phyloP scores from a whole-genome alignment of 2,329 filamentous ascomycete genomes.

The Corynespora cassiicola region DNA sequence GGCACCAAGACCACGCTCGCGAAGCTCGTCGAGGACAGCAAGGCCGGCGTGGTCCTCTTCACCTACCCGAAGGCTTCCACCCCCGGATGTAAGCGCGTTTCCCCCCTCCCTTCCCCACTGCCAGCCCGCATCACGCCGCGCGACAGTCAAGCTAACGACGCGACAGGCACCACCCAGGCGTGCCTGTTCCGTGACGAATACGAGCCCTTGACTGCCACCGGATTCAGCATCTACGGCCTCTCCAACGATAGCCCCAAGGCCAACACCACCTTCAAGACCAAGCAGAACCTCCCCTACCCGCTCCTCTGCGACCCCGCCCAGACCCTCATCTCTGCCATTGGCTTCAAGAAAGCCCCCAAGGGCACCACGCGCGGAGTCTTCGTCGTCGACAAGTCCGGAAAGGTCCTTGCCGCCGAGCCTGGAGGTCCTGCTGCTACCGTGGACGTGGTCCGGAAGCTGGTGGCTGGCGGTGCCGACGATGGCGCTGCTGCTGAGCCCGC shows the following conservation, averaged over 20 bases:
- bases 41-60: constrained; percentile 87
- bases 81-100: constrained; percentile 82
- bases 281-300: constrained; percentile 87
- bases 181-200: constrained; percentile 93
- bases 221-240: constrained; percentile 87
- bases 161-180: constrained; percentile 84
- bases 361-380: constrained; percentile 88
- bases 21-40: constrained; percentile 81
- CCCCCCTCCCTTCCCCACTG: too few relatives aligned
- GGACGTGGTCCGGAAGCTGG: constrained; percentile 75
- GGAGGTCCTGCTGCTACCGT: constrained; percentile 82
- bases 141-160: constrained; percentile 23
- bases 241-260: constrained; percentile 87
- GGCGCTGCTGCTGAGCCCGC: constrained; percentile 29
- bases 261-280: constrained; percentile 91
- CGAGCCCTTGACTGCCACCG: constrained; percentile 74
- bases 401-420: constrained; percentile 75
- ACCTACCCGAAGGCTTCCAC: constrained; percentile 96
- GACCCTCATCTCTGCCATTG: constrained; percentile 82
- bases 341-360: constrained; percentile 83
- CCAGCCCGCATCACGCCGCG: not conserved
- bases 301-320: constrained; percentile 82
- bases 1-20: constrained; percentile 81
- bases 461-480: constrained; percentile 34
- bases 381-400: constrained; percentile 80